Evolutionary conservation across 192 early-diverging fungal genomes (phyloP), one percentile per base, ranked within the genome.

Genomic region (Haplosporangium gracile): DNA sequence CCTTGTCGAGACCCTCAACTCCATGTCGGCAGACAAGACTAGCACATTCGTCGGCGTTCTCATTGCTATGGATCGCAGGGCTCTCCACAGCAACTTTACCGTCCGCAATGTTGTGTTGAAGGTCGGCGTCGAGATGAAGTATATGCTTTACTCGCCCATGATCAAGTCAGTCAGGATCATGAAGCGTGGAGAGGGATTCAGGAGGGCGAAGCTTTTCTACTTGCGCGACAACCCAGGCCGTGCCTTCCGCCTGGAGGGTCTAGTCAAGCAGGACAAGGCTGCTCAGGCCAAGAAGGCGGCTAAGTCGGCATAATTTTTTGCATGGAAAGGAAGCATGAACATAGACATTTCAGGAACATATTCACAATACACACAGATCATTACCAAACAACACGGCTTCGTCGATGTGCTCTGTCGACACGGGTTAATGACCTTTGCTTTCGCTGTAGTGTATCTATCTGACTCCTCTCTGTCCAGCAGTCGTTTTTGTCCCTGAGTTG

Each of bases 151-250:
- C 79, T 96, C 96, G 65, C 96, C 96, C 24, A 77, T 96, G 86
- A 89, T 96, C 68, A 95, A 95, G 86, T 85, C 85, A 29, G 94
- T 96, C 81, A 91, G 95, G 80, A 89, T 95, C 45, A 77, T 95
- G 82, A 87, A 89, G 72, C 82, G 69, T 29, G 89, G 88, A 60
- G 88, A 94, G 68, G 90, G 92, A 18, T 92, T 90, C 82, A 91
- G 92, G 85, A 91, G 95, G 75, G 94, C 94, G 10, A 96, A 95
- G 88, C 81, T 96, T 82, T 95, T 91, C 78, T 96, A 95, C 83
- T 75, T 96, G 83, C 89, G 95, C 78, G 92, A 96, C 74, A 92
- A 94, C 75, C 95, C 95, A 22, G 95, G 93, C 72, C 94, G 93
- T 77, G 91, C 92, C 9, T 95, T 94, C 91, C 91, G 91, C 79